Percentiles rank a stretch among this genome's conserved stretches.
Conservation (phyloP, 1,139 yeast genomes). For the Kurtzmaniella quercitrusa region DNA sequence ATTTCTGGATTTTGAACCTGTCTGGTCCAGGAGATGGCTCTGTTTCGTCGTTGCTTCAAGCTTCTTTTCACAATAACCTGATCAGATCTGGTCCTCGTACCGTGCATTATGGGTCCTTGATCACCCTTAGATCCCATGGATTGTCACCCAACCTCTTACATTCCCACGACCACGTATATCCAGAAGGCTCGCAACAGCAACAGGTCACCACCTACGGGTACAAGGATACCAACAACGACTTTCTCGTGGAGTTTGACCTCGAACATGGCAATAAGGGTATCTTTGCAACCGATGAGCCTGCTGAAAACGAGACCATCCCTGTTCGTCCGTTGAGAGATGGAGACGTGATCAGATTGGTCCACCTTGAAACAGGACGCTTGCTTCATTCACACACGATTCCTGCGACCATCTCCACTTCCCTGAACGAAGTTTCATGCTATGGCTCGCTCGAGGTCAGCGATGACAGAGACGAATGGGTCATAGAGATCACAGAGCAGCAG, state of each 20-base stretch:
- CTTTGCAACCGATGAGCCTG: slow-evolving; percentile 28
- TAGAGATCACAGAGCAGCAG: slow-evolving; percentile 60
- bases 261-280: slow-evolving; percentile 19
- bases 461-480: slow-evolving; percentile 65
- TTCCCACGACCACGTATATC: slow-evolving; percentile 65
- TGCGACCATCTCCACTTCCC: slow-evolving; percentile 49
- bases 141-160: slow-evolving; percentile 65
- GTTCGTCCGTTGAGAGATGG: slow-evolving; percentile 31
- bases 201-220: slow-evolving; percentile 76
- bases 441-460: slow-evolving; percentile 56
- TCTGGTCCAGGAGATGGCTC: slow-evolving; percentile 82
- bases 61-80: slow-evolving; percentile 53
- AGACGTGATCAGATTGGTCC: slow-evolving; percentile 52
- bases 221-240: slow-evolving; percentile 65
- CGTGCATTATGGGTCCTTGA: slow-evolving; percentile 55
- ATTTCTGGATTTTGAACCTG: slow-evolving; percentile 66
- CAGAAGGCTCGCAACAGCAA: slow-evolving; percentile 70
- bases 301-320: slow-evolving; percentile 21
- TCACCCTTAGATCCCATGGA: slow-evolving; percentile 72
- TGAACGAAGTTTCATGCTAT: slow-evolving; percentile 67
- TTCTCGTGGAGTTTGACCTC: slow-evolving; percentile 47
- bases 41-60: slow-evolving; percentile 66
- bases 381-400: slow-evolving; percentile 61
- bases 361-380: slow-evolving; percentile 47
- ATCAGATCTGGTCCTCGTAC: slow-evolving; percentile 58